Base-by-base conservation (phyloP, 352 stramenopile genomes). In the Globisporangium cylindrosporum region DNA sequence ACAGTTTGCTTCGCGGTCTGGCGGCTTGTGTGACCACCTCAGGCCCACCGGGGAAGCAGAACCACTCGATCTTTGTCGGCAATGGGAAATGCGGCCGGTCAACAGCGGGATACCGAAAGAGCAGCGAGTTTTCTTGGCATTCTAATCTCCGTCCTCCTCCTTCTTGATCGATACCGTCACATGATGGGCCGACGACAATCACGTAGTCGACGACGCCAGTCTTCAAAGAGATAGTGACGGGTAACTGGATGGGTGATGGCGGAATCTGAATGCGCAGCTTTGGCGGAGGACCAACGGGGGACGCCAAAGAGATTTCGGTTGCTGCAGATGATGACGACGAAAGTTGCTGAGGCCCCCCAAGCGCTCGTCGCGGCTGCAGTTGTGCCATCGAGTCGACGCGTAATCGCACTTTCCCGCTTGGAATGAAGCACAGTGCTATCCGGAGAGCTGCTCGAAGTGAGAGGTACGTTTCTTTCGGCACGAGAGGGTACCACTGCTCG, bases 61-160 rank as follows among this genome's bases (percentile, higher is more conserved):
- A 96, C 88, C 88, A 96, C 70, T 96, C 88, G 58, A 96, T 88
- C 72, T 96, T 96, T 1, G 86, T 96, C 1, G 88, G 88, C 22
- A 94, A 60, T 6, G 86, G 80, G 67, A 92, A 94, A 20, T 82
- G 69, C 5, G 59, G 74, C 7, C 82, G 76, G 65, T 94, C 85
- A 1, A 62, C 67, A 0, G 24, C 36, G n/a, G 88, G 88, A 59
- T 89, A 94, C 1, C 84, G 75, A 41, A 89, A 89, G 6, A 84
- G 73, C 27, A 96, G 70, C 4, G 80, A 59, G 36, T 85, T 89
- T 46, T 94, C 86, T 18, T 80, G 71, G 7, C 68, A 57, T 5
- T 38, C 53, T 9, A 22, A 43, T 32, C 56, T 62, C 5, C 29
- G 4, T 22, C 43, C 56, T 36, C n/a, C 15, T 32, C 14, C 38